A percentile compares a stretch with the other conserved stretches of the same genome.
Evolutionary conservation across 2,329 filamentous ascomycete species (phyloP).

Genomic region (Parascedosporium putredinis): DNA sequence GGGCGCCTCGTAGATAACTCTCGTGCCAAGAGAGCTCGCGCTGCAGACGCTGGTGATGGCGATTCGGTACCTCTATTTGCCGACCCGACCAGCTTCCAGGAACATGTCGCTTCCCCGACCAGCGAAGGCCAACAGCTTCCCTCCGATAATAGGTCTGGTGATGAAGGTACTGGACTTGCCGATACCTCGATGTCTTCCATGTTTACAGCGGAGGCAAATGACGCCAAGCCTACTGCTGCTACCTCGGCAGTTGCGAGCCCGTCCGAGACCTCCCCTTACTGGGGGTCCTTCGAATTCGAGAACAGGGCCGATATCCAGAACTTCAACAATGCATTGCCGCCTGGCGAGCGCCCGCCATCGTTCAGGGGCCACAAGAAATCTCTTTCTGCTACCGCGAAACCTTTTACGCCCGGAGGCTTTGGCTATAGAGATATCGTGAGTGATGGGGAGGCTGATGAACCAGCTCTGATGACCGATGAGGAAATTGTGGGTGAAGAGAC

Average conservation of each 20-base stretch:
- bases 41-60: slow-evolving; percentile 47
- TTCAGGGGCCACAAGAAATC: slow-evolving; percentile 33
- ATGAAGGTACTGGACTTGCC: slow-evolving; percentile 30
- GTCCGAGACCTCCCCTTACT: slow-evolving; percentile 43
- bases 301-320: slow-evolving; percentile 33
- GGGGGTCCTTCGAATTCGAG: slow-evolving; percentile 52
- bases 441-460: background rate
- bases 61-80: slow-evolving; percentile 71
- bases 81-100: slow-evolving; percentile 28
- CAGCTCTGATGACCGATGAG: background rate
- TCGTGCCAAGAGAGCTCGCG: slow-evolving; percentile 66
- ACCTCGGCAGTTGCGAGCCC: slow-evolving; percentile 38
- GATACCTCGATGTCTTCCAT: slow-evolving; percentile 46
- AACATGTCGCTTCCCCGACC: no score
- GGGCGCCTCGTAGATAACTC: slow-evolving; percentile 53
- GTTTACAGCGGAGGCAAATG: slow-evolving; percentile 39
- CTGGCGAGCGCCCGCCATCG: slow-evolving; percentile 33
- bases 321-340: slow-evolving; percentile 42
- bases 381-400: slow-evolving; percentile 60
- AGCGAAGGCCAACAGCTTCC: no score
- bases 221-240: slow-evolving; percentile 37
- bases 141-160: slow-evolving; percentile 17
- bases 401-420: slow-evolving; percentile 47
- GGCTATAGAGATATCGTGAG: background rate
- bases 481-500: background rate